Conservation (phyloP, 139 green algal species). For the Chlamydomonas sphaeroides region DNA sequence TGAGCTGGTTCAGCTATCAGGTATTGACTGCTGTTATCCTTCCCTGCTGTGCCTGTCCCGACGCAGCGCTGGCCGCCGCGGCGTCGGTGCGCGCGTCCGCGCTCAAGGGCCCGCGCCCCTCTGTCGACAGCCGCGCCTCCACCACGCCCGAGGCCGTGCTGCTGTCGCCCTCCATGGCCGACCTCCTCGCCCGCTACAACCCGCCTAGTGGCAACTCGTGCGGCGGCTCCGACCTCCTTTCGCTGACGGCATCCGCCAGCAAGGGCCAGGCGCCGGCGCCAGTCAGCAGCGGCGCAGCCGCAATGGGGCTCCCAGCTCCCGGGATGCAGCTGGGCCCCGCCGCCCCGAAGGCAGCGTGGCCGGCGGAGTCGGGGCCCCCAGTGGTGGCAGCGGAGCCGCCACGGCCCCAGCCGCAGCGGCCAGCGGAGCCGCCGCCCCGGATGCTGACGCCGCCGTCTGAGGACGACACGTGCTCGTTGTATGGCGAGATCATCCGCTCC, state of each 20-base stretch:
- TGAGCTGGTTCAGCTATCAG: no score
- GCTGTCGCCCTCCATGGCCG: conserved; percentile 29
- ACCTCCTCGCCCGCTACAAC: conserved; percentile 43
- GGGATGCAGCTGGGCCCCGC: no score
- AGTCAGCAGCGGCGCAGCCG: no score
- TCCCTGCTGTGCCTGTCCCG: neutral
- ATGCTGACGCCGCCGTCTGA: neutral
- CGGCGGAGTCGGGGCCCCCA: no score
- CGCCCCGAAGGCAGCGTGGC: neutral
- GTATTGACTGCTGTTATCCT: neutral
- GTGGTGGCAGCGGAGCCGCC: neutral
- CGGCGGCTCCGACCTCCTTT: neutral
- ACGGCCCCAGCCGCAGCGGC: conserved; percentile 12
- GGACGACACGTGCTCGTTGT: conserved; percentile 47
- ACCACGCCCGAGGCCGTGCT: conserved; percentile 42
- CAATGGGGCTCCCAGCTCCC: no score
- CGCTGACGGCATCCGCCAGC: neutral
- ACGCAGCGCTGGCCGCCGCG: neutral
- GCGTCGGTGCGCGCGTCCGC: conserved; percentile 1
- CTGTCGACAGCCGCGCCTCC: conserved; percentile 11
- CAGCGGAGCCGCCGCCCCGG: no score
- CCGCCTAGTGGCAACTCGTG: neutral
- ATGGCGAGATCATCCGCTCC: conserved; percentile 52
- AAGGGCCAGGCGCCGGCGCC: neutral
- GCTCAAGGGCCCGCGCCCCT: conserved; percentile 8